Evolutionary conservation across 208 protist species (phyloP).

Genomic region (Phytomonas serpens): DNA sequence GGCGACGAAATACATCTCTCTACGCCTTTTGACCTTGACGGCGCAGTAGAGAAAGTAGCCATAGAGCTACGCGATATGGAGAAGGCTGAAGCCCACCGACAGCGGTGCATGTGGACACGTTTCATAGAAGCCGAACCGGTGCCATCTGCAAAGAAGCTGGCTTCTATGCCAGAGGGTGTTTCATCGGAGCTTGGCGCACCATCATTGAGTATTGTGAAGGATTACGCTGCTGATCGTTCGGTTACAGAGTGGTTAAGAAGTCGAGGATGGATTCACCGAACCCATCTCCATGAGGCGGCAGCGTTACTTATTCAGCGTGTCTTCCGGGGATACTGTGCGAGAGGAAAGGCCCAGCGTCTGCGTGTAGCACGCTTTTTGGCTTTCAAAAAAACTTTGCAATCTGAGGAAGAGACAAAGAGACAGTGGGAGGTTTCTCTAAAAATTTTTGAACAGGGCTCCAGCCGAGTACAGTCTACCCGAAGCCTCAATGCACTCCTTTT

Average conservation of each 20-base stretch:
- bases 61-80: conserved; percentile 3
- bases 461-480: conserved; percentile 11
- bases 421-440: conserved; percentile 48
- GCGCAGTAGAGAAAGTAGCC: neutral
- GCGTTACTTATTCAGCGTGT: conserved; percentile 72
- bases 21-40: neutral
- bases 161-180: neutral
- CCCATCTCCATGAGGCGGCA: conserved; percentile 75
- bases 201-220: conserved; percentile 26
- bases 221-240: conserved; percentile 19
- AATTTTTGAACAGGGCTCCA: conserved; percentile 14
- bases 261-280: conserved; percentile 47
- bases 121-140: conserved; percentile 15
- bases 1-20: neutral
- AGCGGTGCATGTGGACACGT: conserved; percentile 24
- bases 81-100: conserved; percentile 13
- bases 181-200: neutral
- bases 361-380: conserved; percentile 36
- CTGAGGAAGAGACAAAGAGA: conserved; percentile 28
- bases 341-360: conserved; percentile 15
- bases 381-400: conserved; percentile 28
- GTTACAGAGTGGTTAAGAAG: conserved; percentile 41
- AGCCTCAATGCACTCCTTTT: conserved; percentile 29
- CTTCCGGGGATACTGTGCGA: conserved; percentile 54
- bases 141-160: neutral